Evolutionary conservation across 495 filamentous ascomycete species (phyloP).

Genomic region (Aspergillus diversus): DNA sequence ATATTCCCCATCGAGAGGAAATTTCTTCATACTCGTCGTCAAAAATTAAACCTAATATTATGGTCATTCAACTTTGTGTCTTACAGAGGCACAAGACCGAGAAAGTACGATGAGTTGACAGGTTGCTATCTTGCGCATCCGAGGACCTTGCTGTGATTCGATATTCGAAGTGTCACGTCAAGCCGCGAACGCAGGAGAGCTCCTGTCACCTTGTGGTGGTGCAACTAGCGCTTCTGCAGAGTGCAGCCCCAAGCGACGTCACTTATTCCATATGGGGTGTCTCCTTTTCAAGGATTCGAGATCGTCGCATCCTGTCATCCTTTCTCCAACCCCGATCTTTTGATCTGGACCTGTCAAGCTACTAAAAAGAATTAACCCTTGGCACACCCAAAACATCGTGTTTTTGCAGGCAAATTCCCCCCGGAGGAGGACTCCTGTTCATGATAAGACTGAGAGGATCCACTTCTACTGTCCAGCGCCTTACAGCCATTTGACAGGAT

Average conservation of each 20-base stretch:
- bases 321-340: constrained; percentile 2
- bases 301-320: constrained; percentile 6
- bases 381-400: constrained; percentile 3
- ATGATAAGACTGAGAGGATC: background rate
- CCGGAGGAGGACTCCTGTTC: background rate
- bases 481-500: no score
- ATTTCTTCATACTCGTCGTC: no score
- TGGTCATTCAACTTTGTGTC: no score
- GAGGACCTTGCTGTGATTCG: no score
- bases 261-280: background rate
- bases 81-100: no score
- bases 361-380: constrained; percentile 1
- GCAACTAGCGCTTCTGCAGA: background rate
- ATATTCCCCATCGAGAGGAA: background rate
- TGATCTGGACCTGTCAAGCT: constrained; percentile 14
- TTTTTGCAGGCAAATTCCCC: no score
- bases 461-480: no score
- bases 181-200: no score
- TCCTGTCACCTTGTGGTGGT: background rate
- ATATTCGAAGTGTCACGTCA: no score
- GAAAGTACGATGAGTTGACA: no score
- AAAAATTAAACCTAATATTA: no score
- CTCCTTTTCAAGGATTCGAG: background rate
- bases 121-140: no score
- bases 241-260: background rate